phyloP scores from a whole-genome alignment of 345 rosid species.

The Rubroshorea leprosula region DNA sequence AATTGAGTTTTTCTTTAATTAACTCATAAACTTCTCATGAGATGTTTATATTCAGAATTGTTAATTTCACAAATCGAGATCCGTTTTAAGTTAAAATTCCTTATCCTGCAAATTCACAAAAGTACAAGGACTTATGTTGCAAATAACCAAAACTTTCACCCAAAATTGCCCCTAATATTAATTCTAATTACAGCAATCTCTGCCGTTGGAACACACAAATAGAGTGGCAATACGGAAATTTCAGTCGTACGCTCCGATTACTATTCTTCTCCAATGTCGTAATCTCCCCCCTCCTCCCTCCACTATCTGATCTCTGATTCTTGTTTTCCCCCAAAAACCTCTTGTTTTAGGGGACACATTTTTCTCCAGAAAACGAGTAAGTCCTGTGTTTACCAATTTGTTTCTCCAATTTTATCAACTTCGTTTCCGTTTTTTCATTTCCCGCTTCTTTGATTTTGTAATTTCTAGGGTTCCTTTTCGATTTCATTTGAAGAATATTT shows the following conservation, averaged over 20 bases:
- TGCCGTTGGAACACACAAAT: background rate
- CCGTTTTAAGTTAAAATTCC: too few relatives aligned
- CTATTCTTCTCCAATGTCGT: too few relatives aligned
- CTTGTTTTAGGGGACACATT: background rate
- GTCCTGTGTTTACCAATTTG: background rate
- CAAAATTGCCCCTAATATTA: slow-evolving; percentile 3
- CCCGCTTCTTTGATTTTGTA: slow-evolving; percentile 1
- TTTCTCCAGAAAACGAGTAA: slow-evolving; percentile 1
- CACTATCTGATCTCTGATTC: background rate
- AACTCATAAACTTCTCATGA: too few relatives aligned
- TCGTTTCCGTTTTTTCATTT: background rate
- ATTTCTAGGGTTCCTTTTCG: background rate
- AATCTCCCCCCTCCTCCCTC: background rate
- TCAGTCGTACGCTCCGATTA: background rate
- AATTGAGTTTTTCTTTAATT: too few relatives aligned
- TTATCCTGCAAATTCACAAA: background rate
- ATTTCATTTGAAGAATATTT: background rate
- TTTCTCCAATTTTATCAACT: background rate
- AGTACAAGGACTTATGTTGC: background rate
- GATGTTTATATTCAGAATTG: too few relatives aligned
- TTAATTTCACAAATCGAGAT: too few relatives aligned
- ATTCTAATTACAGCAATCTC: slow-evolving; percentile 3
- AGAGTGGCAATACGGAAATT: slow-evolving; percentile 9
- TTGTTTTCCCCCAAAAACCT: background rate
- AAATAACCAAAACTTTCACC: background rate